Evolutionary conservation across 2,329 filamentous ascomycete species (phyloP), one percentile per base, ranked within the genome.

Genomic region (Penicillium sp.): DNA sequence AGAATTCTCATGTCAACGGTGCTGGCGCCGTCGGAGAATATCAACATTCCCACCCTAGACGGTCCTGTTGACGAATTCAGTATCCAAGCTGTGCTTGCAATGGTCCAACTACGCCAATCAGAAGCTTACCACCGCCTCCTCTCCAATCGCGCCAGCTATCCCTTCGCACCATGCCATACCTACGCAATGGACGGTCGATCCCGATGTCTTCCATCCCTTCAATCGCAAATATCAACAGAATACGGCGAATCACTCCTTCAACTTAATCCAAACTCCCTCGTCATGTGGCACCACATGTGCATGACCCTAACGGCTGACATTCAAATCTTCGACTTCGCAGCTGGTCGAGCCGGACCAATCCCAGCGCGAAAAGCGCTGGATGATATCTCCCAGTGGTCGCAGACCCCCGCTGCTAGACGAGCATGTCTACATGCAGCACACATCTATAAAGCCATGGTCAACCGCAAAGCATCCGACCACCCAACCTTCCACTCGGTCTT

Each of bases 281-380:
- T 82, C 3, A 75, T 82, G 37, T 84, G 81, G 81, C 81, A 84
- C 60, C 77, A 79, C 44, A 77, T 82, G 52, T 82, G 79, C 61
- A 81, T 83, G 75, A 77, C 76, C 61, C 73, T 83, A 2, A 78
- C 80, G 0, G 76, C 80, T 3, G 81, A 83, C 54, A 76, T 81
- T 9, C 79, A 80, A 48, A 77, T 82, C 27, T 83, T 84, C 55
- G 80, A 83, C 54, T 69, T 82, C 16, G 81, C 80, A 5, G 81
- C 81, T 11, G 81, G 81, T 5, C 79, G 80, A 39, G 71, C 75
- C 3, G 81, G 81, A 3, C 75, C 81, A 0, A 70, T 60, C 3
- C 76, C 79, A 14, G 81, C 79, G 6, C 74, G 75, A 5, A 76
- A 77, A 45, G 80, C 81, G 1, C 70, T 83, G 0, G 77, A 81